Base-by-base conservation (phyloP, 2,329 filamentous ascomycete species). In the Epichloe aotearoae region DNA sequence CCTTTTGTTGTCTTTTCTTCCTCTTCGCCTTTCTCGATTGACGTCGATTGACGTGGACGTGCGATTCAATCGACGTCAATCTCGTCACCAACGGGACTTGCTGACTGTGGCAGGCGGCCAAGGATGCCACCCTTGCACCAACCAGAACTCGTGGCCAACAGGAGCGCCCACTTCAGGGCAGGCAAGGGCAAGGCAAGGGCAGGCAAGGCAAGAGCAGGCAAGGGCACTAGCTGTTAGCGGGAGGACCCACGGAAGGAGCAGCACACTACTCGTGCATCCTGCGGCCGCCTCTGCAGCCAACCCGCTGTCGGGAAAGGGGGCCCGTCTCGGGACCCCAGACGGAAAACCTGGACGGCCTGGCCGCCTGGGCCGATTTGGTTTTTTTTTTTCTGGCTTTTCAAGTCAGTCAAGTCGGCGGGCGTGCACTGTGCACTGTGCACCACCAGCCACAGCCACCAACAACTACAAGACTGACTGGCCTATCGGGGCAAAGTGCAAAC, bases 201-300 rank as follows among this genome's bases (percentile, higher is more conserved):
- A 44, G 33, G 5, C 42, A 44, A 49, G 40, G 30, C 41, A 30
- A 10, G 26, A 7, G 26, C 8, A 30, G 26, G 26, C 26, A 30
- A 10, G 26, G 26, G 26, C 26, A 38, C 46, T 30, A 46, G 46
- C 26, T 45, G 37, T n/a, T 42, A 38, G 44, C 46, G 43, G 49
- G 49, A 52, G 46, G 52, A 54, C 50, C 55, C 53, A 53, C 54
- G 44, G 45, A 19, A 48, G 48, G 53, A 54, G 61, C 46, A 53
- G 55, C 62, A 62, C 60, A 60, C 54, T 56, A 59, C 57, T 61
- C 52, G 58, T 65, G 64, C 63, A 61, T 63, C 53, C 65, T 68
- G 66, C 66, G 66, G 66, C 66, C 66, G 58, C 52, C 58, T 65
- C 64, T 68, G 64, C 64, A 63, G 61, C 66, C 62, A 51, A 52